A percentile compares a stretch with the other conserved stretches of the same genome.
Evolutionary conservation across 2,329 filamentous ascomycete genomes (phyloP).

Genomic region (Trichoderma afroharzianum): DNA sequence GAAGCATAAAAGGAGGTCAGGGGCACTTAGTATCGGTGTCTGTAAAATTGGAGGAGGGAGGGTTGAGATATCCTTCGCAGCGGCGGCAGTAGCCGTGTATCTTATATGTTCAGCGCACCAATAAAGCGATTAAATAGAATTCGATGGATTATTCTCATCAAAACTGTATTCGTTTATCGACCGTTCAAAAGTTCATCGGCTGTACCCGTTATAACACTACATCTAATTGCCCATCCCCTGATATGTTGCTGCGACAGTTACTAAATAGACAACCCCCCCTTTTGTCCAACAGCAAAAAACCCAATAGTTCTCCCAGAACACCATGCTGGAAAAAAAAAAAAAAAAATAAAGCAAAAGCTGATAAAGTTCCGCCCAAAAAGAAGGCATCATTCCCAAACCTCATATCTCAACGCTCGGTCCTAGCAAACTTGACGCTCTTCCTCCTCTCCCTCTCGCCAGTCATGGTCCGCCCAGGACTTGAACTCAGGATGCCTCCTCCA

Average conservation of each 20-base stretch:
- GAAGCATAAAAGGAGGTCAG: neutral
- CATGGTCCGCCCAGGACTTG: constrained; percentile 44
- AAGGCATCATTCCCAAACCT: neutral
- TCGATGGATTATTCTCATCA: neutral
- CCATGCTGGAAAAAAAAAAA: neutral
- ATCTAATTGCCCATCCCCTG: neutral
- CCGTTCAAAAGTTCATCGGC: neutral
- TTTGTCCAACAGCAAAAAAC: neutral
- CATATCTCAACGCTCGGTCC: constrained; percentile 30
- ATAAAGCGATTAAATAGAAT: neutral
- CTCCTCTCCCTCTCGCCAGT: constrained; percentile 50
- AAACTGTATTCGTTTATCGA: neutral
- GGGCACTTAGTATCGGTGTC: neutral
- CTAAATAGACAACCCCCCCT: neutral
- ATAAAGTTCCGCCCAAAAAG: neutral
- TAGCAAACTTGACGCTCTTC: constrained; percentile 63
- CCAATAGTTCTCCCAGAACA: neutral
- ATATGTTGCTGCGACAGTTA: neutral
- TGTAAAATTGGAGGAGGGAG: neutral
- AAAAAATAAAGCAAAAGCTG: neutral
- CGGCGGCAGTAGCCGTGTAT: neutral
- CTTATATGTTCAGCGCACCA: neutral
- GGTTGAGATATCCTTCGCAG: neutral
- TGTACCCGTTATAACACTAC: neutral
- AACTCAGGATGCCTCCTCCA: constrained; percentile 41